Evolutionary conservation across 2,329 filamentous ascomycete species (phyloP), one percentile per base, ranked within the genome.

Genomic region (Verticillium klebahnii): DNA sequence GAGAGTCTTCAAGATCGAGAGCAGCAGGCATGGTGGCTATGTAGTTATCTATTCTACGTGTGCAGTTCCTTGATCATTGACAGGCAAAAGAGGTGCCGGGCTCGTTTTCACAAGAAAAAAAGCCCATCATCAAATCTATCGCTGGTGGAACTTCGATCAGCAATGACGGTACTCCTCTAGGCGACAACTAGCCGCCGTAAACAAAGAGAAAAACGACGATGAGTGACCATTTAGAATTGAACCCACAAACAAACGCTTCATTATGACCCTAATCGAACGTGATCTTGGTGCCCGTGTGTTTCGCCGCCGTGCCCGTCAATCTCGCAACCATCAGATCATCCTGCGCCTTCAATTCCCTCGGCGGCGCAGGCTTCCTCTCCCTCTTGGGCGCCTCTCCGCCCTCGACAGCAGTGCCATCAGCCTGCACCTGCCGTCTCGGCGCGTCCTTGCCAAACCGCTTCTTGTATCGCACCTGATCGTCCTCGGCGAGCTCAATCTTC

Each of bases 401-500:
- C n/a, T 52, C 45, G 8, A 14, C 19, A 54, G 69, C 70, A 40
- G 67, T 67, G 39, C 68, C 66, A 58, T 67, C 64, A 36, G 66
- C 69, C 67, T 77, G 61, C 66, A 17, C 39, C 62, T 29, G 58
- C 58, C 58, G 69, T 67, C 76, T 78, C 23, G 78, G 81, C 36
- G 82, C 84, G 50, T 89, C 89, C 74, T 93, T 94, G 66, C 92
- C 90, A 71, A 90, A 98, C 1, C 95, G 87, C 82, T 98, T 99
- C 80, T 94, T 94, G 77, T 99, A 99, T 62, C 95, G 82, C 37
- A 87, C 86, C 68, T 92, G 88, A 62, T 93, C 87, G 74, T 98
- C 95, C 78, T 99, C 95, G 23, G 95, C 95, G 70, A 94, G 93
- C 74, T 99, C 94, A 73, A 95, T 88, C 73, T 94, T 91, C 67